phyloP scores from a whole-genome alignment of 2,329 filamentous ascomycete genomes.

The Chaetomium sp. region DNA sequence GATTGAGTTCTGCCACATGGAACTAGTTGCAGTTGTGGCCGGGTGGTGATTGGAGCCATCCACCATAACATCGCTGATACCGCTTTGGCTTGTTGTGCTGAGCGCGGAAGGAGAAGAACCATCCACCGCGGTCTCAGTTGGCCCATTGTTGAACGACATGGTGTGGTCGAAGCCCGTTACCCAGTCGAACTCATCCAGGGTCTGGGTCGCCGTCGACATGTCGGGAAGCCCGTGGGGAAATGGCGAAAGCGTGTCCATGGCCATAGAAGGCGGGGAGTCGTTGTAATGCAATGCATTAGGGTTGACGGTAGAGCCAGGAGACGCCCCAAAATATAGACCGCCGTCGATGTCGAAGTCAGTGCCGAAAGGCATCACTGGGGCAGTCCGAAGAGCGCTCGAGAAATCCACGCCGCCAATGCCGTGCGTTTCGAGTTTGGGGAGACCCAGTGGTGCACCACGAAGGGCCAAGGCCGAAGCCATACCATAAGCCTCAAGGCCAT shows the following conservation, averaged over 20 bases:
- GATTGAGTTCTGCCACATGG: slow-evolving; percentile 64
- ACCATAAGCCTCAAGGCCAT: slow-evolving; percentile 55
- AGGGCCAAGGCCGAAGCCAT: slow-evolving; percentile 66
- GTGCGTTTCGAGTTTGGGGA: slow-evolving; percentile 79
- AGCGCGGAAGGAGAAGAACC: slow-evolving; percentile 94
- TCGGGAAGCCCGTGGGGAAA: slow-evolving; percentile 51
- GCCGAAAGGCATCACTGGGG: slow-evolving; percentile 59
- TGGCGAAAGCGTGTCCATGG: slow-evolving; percentile 55
- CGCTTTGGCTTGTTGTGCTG: slow-evolving; percentile 88
- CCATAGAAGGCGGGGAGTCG: slow-evolving; percentile 64
- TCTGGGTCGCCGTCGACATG: slow-evolving; percentile 45
- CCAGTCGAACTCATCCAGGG: slow-evolving; percentile 83
- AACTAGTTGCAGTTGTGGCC: slow-evolving; percentile 44
- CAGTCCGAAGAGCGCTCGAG: slow-evolving; percentile 66
- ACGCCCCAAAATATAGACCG: slow-evolving; percentile 61
- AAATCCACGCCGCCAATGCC: slow-evolving; percentile 59
- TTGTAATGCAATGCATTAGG: slow-evolving; percentile 76
- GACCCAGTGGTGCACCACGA: slow-evolving; percentile 58
- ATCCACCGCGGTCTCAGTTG: slow-evolving; percentile 75
- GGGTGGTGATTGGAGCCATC: slow-evolving; percentile 70
- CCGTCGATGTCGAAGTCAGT: slow-evolving; percentile 62
- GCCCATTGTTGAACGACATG: slow-evolving; percentile 58
- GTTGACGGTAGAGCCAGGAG: slow-evolving; percentile 60
- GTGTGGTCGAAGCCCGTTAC: slow-evolving; percentile 70
- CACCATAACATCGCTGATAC: slow-evolving; percentile 84